These are phyloP conservation scores for Hibiscus mutabilis DNA, from an alignment of 345 rosid species.

Conservation along the genomic window DNA sequence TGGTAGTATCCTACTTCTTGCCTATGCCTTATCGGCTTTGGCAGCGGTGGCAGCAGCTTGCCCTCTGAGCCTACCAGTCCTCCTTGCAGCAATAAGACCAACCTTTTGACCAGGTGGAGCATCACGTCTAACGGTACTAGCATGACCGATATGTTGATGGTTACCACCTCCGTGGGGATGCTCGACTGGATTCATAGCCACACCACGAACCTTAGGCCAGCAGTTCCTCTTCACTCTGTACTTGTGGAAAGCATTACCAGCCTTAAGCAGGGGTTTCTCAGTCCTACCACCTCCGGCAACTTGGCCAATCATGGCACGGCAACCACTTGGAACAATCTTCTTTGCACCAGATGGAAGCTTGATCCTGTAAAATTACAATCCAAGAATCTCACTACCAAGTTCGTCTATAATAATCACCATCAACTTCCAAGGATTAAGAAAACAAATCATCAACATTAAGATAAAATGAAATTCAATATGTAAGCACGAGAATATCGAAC, in stretches of 20 bases:
- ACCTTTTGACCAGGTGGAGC: conserved; percentile 78
- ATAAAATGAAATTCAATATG: background rate
- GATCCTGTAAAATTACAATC: conserved; percentile 23
- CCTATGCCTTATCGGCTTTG: conserved; percentile 45
- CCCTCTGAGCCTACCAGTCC: conserved; percentile 68
- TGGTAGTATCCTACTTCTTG: background rate
- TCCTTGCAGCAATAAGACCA: conserved; percentile 75
- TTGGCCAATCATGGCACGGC: conserved; percentile 73
- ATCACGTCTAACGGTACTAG: conserved; percentile 60
- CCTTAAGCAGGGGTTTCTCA: conserved; percentile 67
- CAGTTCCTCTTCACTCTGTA: conserved; percentile 68
- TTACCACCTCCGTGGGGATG: conserved; percentile 89
- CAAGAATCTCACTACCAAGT: background rate
- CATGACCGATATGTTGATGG: conserved; percentile 80
- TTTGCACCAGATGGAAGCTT: conserved; percentile 71
- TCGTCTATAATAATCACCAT: background rate
- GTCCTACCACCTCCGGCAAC: conserved; percentile 80
- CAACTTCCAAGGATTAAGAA: background rate
- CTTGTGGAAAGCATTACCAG: conserved; percentile 72
- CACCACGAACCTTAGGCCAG: conserved; percentile 87
- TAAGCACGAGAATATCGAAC: background rate
- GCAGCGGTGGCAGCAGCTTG: conserved; percentile 73
- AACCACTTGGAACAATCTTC: conserved; percentile 63
- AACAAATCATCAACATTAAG: background rate
- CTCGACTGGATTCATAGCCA: conserved; percentile 83